These are phyloP conservation scores for Macrocybe gigantea DNA, from an alignment of 768 basidiomycete species.

Conservation along the genomic window DNA sequence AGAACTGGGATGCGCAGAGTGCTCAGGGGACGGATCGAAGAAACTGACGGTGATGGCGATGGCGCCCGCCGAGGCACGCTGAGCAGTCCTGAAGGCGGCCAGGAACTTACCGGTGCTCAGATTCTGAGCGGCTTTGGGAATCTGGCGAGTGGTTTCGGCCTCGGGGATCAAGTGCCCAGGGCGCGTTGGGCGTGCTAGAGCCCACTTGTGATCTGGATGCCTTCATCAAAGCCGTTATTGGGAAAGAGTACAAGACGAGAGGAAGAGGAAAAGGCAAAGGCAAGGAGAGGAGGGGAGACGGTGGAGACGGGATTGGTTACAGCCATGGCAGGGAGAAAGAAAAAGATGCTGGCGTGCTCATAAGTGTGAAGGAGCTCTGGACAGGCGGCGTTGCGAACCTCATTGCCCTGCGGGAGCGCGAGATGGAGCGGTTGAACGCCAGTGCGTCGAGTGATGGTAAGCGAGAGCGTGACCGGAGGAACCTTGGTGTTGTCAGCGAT, in stretches of 20 bases:
- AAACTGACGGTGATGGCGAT: conserved; percentile 6
- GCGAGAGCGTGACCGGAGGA: conserved; percentile 11
- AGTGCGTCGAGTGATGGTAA: conserved; percentile 6
- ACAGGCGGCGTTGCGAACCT: conserved; percentile 33
- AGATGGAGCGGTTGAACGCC: conserved; percentile 11
- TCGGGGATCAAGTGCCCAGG: conserved; percentile 14
- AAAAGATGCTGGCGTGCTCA: conserved; percentile 27
- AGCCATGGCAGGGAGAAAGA: neutral
- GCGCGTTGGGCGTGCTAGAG: conserved; percentile 36
- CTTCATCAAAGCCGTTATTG: conserved; percentile 42
- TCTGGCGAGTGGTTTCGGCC: conserved; percentile 32
- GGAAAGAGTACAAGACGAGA: conserved; percentile 14
- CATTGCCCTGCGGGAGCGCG: conserved; percentile 26
- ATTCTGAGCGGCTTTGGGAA: conserved; percentile 37
- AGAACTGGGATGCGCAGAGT: conserved; percentile 6
- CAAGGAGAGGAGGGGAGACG: conserved; percentile 6
- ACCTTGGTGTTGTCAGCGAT: conserved; percentile 28
- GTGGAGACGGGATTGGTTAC: neutral
- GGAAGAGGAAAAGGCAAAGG: neutral
- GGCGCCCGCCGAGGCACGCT: conserved; percentile 3
- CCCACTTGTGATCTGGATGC: conserved; percentile 46
- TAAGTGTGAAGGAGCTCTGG: conserved; percentile 38
- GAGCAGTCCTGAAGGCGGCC: conserved; percentile 10
- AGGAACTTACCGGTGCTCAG: conserved; percentile 24
- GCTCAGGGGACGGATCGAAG: conserved; percentile 17